phyloP scores from a whole-genome alignment of 129 eudicot genomes.

The Gnaphalium uliginosum region DNA sequence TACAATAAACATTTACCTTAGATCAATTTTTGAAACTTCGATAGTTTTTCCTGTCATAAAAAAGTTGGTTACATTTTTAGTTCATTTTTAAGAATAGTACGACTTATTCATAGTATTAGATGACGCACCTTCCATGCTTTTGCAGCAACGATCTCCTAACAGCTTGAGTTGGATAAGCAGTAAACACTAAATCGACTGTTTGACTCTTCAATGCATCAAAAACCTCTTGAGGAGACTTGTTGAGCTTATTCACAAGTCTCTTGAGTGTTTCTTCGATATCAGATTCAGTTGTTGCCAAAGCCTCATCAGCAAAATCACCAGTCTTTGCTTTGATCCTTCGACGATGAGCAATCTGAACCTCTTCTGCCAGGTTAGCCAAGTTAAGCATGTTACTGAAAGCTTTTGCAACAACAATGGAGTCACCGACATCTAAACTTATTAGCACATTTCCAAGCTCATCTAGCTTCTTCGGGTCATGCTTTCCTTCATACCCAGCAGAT shows the following conservation, averaged over 20 bases:
- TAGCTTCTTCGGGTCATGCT: conserved; percentile 65
- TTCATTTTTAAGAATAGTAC: background rate
- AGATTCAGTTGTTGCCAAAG: conserved; percentile 82
- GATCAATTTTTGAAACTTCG: background rate
- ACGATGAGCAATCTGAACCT: conserved; percentile 91
- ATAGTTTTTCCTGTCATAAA: no score
- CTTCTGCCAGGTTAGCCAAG: conserved; percentile 94
- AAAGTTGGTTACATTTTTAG: conserved; percentile 4
- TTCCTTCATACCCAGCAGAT: conserved; percentile 93
- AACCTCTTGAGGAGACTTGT: conserved; percentile 85
- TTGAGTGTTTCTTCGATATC: conserved; percentile 93
- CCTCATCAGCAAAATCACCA: conserved; percentile 83
- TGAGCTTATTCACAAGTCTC: conserved; percentile 72
- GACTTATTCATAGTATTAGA: background rate
- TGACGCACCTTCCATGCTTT: conserved; percentile 88
- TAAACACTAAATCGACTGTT: conserved; percentile 86
- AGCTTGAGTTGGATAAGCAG: conserved; percentile 98
- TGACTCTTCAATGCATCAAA: conserved; percentile 91
- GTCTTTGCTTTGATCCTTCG: conserved; percentile 72
- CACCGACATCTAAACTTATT: conserved; percentile 93
- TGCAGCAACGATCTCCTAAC: conserved; percentile 95
- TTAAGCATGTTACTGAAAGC: conserved; percentile 95
- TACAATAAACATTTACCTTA: background rate
- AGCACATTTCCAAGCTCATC: conserved; percentile 85
- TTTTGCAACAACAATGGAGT: conserved; percentile 87